phyloP scores from a whole-genome alignment of 2,329 filamentous ascomycete genomes.

The Exserohilum rostratum region DNA sequence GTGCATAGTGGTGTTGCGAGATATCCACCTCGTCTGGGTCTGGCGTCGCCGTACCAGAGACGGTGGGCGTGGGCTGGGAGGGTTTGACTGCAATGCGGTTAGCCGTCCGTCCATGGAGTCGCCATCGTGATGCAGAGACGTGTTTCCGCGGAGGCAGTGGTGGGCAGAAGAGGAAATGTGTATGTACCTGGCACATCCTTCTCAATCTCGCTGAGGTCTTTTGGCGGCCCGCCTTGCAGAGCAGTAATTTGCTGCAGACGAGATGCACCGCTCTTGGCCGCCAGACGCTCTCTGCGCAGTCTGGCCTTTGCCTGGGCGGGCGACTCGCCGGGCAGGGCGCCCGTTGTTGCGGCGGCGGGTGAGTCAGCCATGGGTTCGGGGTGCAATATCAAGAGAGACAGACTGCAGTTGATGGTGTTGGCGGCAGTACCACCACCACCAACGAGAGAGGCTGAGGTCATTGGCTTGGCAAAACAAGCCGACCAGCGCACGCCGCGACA shows the following conservation, averaged over 20 bases:
- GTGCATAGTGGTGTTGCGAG: constrained; percentile 73
- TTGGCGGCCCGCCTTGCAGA: constrained; percentile 61
- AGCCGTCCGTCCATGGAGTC: constrained; percentile 18
- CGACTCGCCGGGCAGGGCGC: constrained; percentile 39
- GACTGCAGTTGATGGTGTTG: background rate
- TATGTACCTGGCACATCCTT: constrained; percentile 45
- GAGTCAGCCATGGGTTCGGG: constrained; percentile 32
- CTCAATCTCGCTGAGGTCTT: constrained; percentile 42
- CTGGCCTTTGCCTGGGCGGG: constrained; percentile 66
- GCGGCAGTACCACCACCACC: background rate
- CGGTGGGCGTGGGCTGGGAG: constrained; percentile 19
- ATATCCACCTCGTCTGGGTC: constrained; percentile 79
- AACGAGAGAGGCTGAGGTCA: constrained; percentile 20
- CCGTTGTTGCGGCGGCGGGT: constrained; percentile 23
- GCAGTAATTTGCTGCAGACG: constrained; percentile 78
- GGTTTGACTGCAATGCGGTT: constrained; percentile 33
- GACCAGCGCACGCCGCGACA: background rate
- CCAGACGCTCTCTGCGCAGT: constrained; percentile 76
- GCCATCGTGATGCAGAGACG: background rate
- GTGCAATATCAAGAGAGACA: constrained; percentile 1
- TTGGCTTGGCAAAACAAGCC: constrained; percentile 13
- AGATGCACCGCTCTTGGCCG: constrained; percentile 75
- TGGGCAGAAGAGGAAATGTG: constrained; percentile 9
- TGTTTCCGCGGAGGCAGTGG: constrained; percentile 11
- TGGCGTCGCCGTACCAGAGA: constrained; percentile 44